Conservation (phyloP, 495 filamentous ascomycete species). For the Aspergillus affinis region DNA sequence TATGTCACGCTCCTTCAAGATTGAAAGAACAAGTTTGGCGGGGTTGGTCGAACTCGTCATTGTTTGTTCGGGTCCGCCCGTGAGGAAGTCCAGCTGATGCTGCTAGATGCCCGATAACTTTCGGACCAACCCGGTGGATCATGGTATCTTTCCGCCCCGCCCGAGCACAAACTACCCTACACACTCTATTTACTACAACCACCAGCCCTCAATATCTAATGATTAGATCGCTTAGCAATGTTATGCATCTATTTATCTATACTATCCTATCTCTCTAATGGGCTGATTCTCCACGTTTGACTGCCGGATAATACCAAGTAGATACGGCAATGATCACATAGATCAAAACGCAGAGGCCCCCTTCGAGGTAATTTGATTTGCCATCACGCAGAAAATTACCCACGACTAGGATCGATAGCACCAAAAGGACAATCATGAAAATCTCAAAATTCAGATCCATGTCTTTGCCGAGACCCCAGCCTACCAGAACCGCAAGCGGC, state of each 20-base stretch:
- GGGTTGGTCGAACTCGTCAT: conserved; percentile 14
- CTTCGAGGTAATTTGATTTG: conserved; percentile 80
- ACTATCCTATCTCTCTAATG: background rate
- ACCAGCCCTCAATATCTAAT: too few species aligned
- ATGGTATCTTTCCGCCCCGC: background rate
- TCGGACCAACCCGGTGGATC: background rate
- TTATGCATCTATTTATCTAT: background rate
- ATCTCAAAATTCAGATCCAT: conserved; percentile 87
- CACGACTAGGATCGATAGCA: conserved; percentile 83
- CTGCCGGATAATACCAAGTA: conserved; percentile 51
- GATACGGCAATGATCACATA: conserved; percentile 57
- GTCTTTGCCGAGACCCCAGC: conserved; percentile 69
- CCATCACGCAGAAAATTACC: conserved; percentile 78
- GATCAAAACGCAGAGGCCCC: conserved; percentile 65
- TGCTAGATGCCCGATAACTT: background rate
- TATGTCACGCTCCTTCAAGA: conserved; percentile 35
- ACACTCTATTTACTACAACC: too few species aligned
- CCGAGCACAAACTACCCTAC: background rate
- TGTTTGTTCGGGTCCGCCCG: conserved; percentile 5
- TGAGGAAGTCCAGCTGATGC: background rate
- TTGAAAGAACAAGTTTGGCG: conserved; percentile 15
- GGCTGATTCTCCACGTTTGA: conserved; percentile 15
- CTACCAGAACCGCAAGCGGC: conserved; percentile 78
- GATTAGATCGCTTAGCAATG: background rate
- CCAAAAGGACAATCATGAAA: conserved; percentile 85